Percentiles rank a stretch among this genome's conserved stretches.
Conservation (phyloP, 331 rosid genomes). For the Telfairia occidentalis region DNA sequence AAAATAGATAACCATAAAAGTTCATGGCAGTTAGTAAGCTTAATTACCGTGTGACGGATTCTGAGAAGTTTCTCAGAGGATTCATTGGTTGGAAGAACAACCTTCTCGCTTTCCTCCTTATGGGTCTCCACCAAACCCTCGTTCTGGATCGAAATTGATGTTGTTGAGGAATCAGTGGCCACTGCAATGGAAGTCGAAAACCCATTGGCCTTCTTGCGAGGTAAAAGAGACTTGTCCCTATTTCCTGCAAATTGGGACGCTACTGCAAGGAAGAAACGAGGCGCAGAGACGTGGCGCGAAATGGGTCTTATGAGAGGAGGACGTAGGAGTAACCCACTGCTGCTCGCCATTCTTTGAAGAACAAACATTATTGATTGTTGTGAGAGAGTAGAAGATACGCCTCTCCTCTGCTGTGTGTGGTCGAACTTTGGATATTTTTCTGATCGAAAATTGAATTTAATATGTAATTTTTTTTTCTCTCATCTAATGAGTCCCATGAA, state of each 20-base stretch:
- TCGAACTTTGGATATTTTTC: conserved; percentile 10
- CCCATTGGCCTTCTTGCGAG: conserved; percentile 18
- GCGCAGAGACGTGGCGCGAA: conserved; percentile 20
- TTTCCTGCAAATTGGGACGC: background rate
- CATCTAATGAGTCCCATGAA: too few relatives aligned
- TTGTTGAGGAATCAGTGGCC: conserved; percentile 35
- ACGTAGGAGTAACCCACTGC: conserved; percentile 16
- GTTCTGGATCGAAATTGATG: conserved; percentile 21
- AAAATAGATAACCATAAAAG: background rate
- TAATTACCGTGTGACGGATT: conserved; percentile 78
- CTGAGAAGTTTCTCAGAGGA: conserved; percentile 70
- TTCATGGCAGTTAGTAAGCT: background rate
- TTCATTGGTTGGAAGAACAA: conserved; percentile 74
- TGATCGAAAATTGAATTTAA: background rate
- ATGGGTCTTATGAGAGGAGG: conserved; percentile 24
- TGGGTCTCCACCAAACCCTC: conserved; percentile 16
- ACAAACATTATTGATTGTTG: conserved; percentile 27
- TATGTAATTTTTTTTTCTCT: background rate
- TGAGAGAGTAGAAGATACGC: background rate
- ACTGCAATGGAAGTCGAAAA: conserved; percentile 31
- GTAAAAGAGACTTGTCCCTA: conserved; percentile 10
- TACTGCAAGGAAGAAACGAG: conserved; percentile 18
- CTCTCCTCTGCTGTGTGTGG: conserved; percentile 21
- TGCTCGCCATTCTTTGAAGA: conserved; percentile 43
- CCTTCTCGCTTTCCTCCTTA: conserved; percentile 14